These are phyloP conservation scores for Aquilaria sinensis DNA, from an alignment of 345 rosid genomes.

Conservation along the genomic window DNA sequence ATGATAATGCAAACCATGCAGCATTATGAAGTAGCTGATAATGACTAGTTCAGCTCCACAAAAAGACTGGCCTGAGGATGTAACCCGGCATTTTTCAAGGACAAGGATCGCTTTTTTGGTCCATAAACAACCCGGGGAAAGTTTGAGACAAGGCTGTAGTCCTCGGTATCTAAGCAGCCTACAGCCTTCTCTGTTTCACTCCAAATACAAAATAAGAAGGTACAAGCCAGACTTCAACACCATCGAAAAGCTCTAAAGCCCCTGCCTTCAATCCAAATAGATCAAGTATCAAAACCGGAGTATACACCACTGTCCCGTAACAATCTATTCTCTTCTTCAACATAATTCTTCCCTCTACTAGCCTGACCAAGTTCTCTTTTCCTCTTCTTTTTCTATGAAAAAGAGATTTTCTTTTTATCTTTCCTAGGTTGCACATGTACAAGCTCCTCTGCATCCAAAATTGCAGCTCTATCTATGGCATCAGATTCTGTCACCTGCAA, in stretches of 20 bases:
- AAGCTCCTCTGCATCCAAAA: constrained; percentile 43
- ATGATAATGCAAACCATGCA: constrained; percentile 9
- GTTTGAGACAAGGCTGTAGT: constrained; percentile 80
- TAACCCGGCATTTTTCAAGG: constrained; percentile 83
- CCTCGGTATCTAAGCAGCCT: constrained; percentile 66
- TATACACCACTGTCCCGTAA: constrained; percentile 81
- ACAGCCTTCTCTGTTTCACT: constrained; percentile 14
- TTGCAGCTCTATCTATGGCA: constrained; percentile 57
- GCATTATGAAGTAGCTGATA: constrained; percentile 6
- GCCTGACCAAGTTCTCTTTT: constrained; percentile 94
- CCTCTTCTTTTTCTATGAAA: constrained; percentile 89
- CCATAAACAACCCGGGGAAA: constrained; percentile 81
- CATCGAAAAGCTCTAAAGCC: no score
- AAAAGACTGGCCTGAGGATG: constrained; percentile 99
- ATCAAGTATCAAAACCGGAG: constrained; percentile 80
- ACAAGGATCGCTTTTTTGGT: constrained; percentile 45
- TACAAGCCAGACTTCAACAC: background rate
- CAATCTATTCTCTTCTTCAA: constrained; percentile 93
- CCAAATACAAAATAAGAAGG: background rate
- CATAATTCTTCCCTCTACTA: constrained; percentile 84
- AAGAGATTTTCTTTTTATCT: constrained; percentile 60
- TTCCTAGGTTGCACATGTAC: constrained; percentile 39
- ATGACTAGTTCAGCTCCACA: constrained; percentile 66
- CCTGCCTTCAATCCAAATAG: no score
- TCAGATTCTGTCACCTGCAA: no score